A percentile compares a stretch with the other conserved stretches of the same genome.
Evolutionary conservation across 371 early-diverging fungal species (phyloP).

Genomic region (Batkoa obscura): DNA sequence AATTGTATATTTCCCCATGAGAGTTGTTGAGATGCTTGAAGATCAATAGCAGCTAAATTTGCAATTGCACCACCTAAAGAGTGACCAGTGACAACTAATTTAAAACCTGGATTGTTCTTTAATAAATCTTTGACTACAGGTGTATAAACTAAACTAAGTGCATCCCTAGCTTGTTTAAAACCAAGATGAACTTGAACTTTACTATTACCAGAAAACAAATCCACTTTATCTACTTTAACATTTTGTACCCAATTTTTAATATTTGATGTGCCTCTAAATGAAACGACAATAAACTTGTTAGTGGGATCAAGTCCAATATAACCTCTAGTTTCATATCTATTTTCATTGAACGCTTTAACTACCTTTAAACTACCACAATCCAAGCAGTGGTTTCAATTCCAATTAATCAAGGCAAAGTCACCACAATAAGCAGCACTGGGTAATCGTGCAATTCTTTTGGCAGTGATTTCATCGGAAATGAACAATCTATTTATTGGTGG

Average conservation of each 20-base stretch:
- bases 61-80: neutral
- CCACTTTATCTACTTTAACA: neutral
- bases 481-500: too few relatives aligned
- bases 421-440: neutral
- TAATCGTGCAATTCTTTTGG: neutral
- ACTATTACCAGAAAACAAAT: neutral
- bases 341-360: neutral
- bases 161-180: neutral
- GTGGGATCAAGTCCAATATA: constrained; percentile 1
- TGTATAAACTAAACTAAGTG: neutral
- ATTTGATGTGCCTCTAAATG: neutral
- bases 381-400: neutral
- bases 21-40: neutral
- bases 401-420: neutral
- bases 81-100: neutral
- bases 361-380: neutral
- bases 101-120: neutral
- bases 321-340: neutral
- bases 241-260: constrained; percentile 1
- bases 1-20: neutral
- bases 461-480: neutral
- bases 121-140: neutral
- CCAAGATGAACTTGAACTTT: neutral
- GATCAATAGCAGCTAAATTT: neutral
- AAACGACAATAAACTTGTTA: neutral